These are phyloP conservation scores for Monosporascus sp. DNA, from an alignment of 2,329 filamentous ascomycete genomes.

Conservation along the genomic window DNA sequence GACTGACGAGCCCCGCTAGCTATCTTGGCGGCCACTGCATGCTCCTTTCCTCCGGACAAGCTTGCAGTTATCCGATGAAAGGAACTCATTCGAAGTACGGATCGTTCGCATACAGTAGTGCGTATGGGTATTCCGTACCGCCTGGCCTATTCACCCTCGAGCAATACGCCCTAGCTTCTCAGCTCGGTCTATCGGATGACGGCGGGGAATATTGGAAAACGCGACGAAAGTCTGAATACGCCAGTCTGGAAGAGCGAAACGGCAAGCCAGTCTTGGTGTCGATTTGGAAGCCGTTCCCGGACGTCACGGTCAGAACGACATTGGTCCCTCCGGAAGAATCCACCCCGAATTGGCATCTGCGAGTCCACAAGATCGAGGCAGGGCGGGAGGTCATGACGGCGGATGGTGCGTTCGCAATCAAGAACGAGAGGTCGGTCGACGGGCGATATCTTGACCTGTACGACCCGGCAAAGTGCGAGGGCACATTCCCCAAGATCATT, in stretches of 20 bases:
- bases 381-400: slow-evolving; percentile 62
- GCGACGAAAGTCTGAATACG: slow-evolving; percentile 61
- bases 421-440: slow-evolving; percentile 43
- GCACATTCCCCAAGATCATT: slow-evolving; percentile 50
- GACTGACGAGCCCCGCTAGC: slow-evolving; percentile 27
- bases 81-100: slow-evolving; percentile 80
- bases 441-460: slow-evolving; percentile 48
- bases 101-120: slow-evolving; percentile 70
- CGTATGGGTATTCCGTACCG: slow-evolving; percentile 72
- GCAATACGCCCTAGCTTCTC: slow-evolving; percentile 70
- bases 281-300: slow-evolving; percentile 64
- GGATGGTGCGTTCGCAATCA: slow-evolving; percentile 70
- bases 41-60: slow-evolving; percentile 70
- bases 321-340: slow-evolving; percentile 55
- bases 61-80: slow-evolving; percentile 78
- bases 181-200: slow-evolving; percentile 72
- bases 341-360: slow-evolving; percentile 65
- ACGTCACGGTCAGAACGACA: slow-evolving; percentile 61
- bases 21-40: slow-evolving; percentile 70
- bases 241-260: slow-evolving; percentile 53
- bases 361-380: slow-evolving; percentile 57
- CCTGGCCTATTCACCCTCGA: slow-evolving; percentile 71
- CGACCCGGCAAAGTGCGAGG: slow-evolving; percentile 40
- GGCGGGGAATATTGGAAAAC: slow-evolving; percentile 76
- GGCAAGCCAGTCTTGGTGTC: slow-evolving; percentile 59